Evolutionary conservation across 2,329 filamentous ascomycete genomes (phyloP).

Genomic region (Penicillium vulpinum): DNA sequence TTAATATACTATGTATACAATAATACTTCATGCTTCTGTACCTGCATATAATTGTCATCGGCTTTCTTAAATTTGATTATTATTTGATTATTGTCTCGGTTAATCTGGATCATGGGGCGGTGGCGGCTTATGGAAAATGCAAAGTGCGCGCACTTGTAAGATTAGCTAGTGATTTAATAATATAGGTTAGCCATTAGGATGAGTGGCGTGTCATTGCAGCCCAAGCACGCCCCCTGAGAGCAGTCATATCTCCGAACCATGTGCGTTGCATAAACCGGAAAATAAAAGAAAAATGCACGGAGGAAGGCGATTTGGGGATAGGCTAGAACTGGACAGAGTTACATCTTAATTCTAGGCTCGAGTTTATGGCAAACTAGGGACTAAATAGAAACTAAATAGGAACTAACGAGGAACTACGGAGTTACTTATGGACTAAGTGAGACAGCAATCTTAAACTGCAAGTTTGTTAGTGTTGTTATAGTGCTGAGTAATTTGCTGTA

Average conservation of each 20-base stretch:
- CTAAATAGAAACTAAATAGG: neutral
- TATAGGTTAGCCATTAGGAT: neutral
- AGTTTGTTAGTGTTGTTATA: too few species aligned
- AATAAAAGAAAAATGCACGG: neutral
- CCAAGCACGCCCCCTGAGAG: neutral
- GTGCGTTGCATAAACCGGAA: slow-evolving; percentile 2
- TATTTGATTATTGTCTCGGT: neutral
- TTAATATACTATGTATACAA: neutral
- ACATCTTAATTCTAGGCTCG: neutral
- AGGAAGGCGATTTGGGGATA: neutral
- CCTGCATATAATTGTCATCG: neutral
- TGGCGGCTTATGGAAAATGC: neutral
- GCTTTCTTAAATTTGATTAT: neutral
- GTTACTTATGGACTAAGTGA: too few species aligned
- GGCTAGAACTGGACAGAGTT: neutral
- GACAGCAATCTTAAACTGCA: neutral
- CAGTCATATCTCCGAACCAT: neutral
- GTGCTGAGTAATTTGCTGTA: too few species aligned
- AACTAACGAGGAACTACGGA: too few species aligned
- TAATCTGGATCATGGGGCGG: neutral
- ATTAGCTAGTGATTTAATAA: neutral
- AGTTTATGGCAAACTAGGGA: neutral
- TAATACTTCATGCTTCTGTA: too few species aligned
- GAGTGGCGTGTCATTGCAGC: neutral
- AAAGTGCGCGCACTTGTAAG: neutral